Evolutionary conservation across 768 basidiomycete species (phyloP).

Genomic region (Tephrocybe sp.): DNA sequence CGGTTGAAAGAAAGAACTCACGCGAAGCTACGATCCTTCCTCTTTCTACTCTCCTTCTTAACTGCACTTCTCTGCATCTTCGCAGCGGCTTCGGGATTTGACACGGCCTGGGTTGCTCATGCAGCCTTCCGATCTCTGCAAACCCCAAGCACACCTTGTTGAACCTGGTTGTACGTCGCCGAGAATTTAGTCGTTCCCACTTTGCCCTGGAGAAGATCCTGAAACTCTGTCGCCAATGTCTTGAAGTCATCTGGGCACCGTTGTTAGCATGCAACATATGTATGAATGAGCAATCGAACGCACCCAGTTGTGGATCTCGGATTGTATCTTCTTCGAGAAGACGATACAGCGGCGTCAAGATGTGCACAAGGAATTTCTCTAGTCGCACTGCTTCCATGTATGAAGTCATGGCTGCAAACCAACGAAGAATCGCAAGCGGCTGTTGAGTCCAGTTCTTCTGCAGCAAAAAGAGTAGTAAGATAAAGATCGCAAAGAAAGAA

Average conservation of each 20-base stretch:
- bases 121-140: conserved; percentile 71
- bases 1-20: conserved; percentile 39
- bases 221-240: conserved; percentile 74
- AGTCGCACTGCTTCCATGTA: conserved; percentile 58
- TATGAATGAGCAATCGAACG: conserved; percentile 21
- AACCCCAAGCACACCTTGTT: conserved; percentile 64
- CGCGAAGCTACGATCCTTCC: conserved; percentile 63
- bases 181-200: conserved; percentile 86
- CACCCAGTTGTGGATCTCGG: conserved; percentile 75
- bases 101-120: conserved; percentile 56
- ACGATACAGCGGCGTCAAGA: conserved; percentile 83
- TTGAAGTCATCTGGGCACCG: conserved; percentile 73
- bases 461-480: conserved; percentile 20
- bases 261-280: neutral
- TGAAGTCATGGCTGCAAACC: conserved; percentile 30
- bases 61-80: conserved; percentile 66
- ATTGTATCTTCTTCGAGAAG: conserved; percentile 85
- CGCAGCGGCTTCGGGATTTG: conserved; percentile 74
- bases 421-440: conserved; percentile 70
- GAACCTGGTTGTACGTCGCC: conserved; percentile 71
- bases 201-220: conserved; percentile 83
- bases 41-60: conserved; percentile 86
- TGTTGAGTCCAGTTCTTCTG: conserved; percentile 84
- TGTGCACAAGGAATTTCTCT: conserved; percentile 75
- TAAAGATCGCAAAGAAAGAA: conserved; percentile 37